Base-by-base conservation (phyloP, 1,284 basidiomycete genomes). In the Leccinum solheimii region DNA sequence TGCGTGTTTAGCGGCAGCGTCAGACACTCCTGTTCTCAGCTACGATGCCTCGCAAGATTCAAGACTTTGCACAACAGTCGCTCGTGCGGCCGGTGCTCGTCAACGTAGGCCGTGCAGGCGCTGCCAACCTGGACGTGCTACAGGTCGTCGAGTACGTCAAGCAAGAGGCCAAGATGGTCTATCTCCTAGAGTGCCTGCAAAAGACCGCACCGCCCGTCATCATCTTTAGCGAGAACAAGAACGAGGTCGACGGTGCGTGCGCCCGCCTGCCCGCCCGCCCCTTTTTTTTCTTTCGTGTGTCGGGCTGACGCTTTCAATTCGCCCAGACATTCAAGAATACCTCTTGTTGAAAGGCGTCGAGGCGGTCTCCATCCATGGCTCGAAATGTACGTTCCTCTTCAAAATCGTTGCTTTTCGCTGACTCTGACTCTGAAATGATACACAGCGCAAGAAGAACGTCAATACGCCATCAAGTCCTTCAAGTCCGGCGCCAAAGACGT, bases 141-240 rank as follows among this genome's bases (percentile, higher is more conserved):
- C 97, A 99, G 72, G 93, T 98, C 55, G 95, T 99, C 23, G 97
- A 99, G 77, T 98, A 97, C 70, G 97, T 99, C 67, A 98, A 98
- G 77, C 95, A 97, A 71, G 97, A 99, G 76, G 96, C 97, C 0
- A 99, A 99, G 78, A 98, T 99, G 97, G 95, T 98, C 0, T 98
- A 98, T 74, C 83, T 99, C 14, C 81, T 99, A 52, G 97, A 99
- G 76, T 97, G 95, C 75, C 77, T 99, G 62, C 97, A 99, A 74
- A 99, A 99, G 80, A 99, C 97, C 1, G 91, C 97, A 1, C 97
- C 97, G 11, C 97, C 97, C 0, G 95, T 97, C 59, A 98, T 99
- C 76, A 87, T 99, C 60, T 99, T 99, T 76, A 95, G 92, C 67
- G 97, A 99, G 75, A 98, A 97, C 80, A 99, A 99, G 82, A 98